Base-by-base conservation (phyloP, 495 filamentous ascomycete genomes). In the Lasiosphaeria hispida region DNA sequence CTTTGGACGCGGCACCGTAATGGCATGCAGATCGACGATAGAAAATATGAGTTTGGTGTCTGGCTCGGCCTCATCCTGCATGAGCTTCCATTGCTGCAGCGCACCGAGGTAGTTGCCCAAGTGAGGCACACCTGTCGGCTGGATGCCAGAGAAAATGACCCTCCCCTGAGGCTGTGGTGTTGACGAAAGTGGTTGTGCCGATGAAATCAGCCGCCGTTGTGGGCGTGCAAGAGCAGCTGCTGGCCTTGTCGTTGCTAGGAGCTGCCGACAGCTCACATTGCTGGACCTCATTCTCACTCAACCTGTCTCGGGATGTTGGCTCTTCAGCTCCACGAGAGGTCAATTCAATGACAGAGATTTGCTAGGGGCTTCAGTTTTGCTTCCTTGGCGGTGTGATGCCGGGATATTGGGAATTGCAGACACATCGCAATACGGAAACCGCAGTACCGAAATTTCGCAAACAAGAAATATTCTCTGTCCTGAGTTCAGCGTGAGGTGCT, bases 71-170 rank as follows among this genome's bases (percentile, higher is more conserved):
- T 77, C 71, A 66, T 92, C 78, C 62, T 97, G 92, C 6, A 97
- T 74, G 56, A 78, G 75, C 37, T 86, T 86, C 94, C 94, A 98
- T 77, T 89, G 82, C 33, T 83, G 81, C 53, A 98, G 75, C n/a
- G 94, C 95, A 10, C 94, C 94, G 8, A 97, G 80, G 69, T 97
- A 97, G 72, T 98, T 98, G 11, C 94, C 94, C 35, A 98, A 77
- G 69, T 97, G 95, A n/a, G 94, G 95, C 9, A 96, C 75, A 4
- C 92, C 94, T 5, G 94, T 97, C 14, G 94, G 95, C 66, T 98
- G 94, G 60, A 98, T 97, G 33, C 91, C 94, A 9, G 95, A 97
- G 78, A 97, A 97, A 59, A 98, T 78, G 33, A 86, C 73, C 33
- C 61, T 55, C 10, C n/a, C n/a, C n/a, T n/a, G n/a, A n/a, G n/a